Conservation (phyloP, 2,329 filamentous ascomycete genomes). For the Orbilia blumenaviensis region DNA sequence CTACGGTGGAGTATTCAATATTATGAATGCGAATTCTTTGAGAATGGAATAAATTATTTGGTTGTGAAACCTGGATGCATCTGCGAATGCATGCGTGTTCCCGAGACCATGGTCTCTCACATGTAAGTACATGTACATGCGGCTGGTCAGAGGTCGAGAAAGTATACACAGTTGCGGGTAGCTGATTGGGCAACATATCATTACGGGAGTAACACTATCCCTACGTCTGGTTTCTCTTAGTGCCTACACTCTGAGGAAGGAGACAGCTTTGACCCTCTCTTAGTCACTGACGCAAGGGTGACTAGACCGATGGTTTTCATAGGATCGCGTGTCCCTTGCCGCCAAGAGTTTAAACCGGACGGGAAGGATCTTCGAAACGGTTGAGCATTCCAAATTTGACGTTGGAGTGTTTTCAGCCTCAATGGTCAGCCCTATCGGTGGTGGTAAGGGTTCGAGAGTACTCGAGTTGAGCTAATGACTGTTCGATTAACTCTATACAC, state of each 20-base stretch:
- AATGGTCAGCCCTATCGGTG: conserved; percentile 3
- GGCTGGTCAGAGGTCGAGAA: background rate
- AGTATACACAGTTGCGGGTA: background rate
- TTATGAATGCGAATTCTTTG: background rate
- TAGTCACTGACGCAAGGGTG: background rate
- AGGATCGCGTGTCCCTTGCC: background rate
- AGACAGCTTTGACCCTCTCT: background rate
- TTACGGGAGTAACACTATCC: background rate
- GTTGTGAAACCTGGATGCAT: no score
- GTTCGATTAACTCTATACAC: no score
- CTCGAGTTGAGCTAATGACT: no score
- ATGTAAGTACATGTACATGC: no score
- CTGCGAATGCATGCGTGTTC: background rate
- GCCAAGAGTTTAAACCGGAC: background rate
- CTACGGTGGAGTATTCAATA: background rate
- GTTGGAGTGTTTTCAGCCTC: conserved; percentile 25
- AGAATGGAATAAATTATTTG: no score
- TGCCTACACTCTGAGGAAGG: background rate
- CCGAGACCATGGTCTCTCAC: conserved; percentile 1
- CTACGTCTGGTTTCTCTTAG: background rate
- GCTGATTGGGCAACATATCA: conserved; percentile 1
- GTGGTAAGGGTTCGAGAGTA: no score
- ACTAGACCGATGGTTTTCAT: background rate
- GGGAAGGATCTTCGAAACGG: background rate
- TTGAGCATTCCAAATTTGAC: conserved; percentile 18